These are phyloP conservation scores for Hypoxylon sp. DNA, from an alignment of 2,329 filamentous ascomycete genomes.

Conservation along the genomic window DNA sequence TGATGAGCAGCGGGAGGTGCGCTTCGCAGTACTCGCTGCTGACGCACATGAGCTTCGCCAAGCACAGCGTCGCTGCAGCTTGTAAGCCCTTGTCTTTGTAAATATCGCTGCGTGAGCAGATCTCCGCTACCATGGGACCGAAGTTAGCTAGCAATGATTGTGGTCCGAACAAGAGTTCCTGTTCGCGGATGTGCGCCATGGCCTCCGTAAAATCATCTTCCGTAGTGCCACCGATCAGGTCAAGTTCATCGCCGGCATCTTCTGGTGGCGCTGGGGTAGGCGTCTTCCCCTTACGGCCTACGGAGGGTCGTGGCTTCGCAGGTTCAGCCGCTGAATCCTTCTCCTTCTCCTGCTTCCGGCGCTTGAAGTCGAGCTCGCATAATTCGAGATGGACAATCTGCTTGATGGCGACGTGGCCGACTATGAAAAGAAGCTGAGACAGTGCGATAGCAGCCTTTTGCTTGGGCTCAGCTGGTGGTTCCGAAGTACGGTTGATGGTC, in stretches of 20 bases:
- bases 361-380: constrained; percentile 98
- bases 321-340: constrained; percentile 68
- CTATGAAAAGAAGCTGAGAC: constrained; percentile 93
- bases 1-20: constrained; percentile 93
- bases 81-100: constrained; percentile 93
- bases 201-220: constrained; percentile 94
- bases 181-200: constrained; percentile 86
- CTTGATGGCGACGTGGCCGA: constrained; percentile 97
- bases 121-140: constrained; percentile 90
- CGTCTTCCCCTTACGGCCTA: constrained; percentile 52
- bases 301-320: constrained; percentile 54
- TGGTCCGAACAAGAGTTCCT: constrained; percentile 83
- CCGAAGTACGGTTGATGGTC: constrained; percentile 52
- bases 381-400: constrained; percentile 98
- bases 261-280: constrained; percentile 62
- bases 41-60: constrained; percentile 99
- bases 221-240: constrained; percentile 95
- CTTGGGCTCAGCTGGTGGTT: constrained; percentile 62
- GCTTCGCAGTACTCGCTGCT: constrained; percentile 96
- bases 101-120: constrained; percentile 93
- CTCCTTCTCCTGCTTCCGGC: constrained; percentile 91
- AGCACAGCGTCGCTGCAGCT: constrained; percentile 91
- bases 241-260: constrained; percentile 87
- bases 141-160: constrained; percentile 90
- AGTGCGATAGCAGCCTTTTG: constrained; percentile 81